Percentiles rank a stretch among this genome's conserved stretches.
Evolutionary conservation across 1,284 basidiomycete species (phyloP).

Genomic region (Crepidotus sp.): DNA sequence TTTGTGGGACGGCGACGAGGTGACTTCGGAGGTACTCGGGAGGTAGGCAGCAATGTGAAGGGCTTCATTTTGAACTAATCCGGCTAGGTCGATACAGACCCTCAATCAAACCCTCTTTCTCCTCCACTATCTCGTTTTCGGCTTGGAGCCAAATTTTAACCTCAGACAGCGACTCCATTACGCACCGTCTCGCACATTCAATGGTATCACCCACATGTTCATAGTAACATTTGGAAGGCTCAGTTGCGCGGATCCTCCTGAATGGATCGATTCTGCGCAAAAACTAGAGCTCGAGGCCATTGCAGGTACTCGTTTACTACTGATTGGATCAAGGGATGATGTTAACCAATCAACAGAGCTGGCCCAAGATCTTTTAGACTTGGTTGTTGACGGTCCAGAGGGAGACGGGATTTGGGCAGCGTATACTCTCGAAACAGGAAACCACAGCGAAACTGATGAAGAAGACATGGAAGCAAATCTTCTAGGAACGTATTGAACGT

Average conservation of each 20-base stretch:
- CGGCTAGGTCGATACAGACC: slow-evolving; percentile 38
- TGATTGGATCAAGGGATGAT: slow-evolving; percentile 7
- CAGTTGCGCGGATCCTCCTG: slow-evolving; percentile 60
- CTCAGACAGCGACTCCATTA: slow-evolving; percentile 48
- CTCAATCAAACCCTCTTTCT: slow-evolving; percentile 47
- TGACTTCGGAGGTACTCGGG: slow-evolving; percentile 22
- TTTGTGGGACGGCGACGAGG: slow-evolving; percentile 59
- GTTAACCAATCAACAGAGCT: slow-evolving; percentile 36
- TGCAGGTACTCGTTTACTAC: slow-evolving; percentile 35
- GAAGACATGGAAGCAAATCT: slow-evolving; percentile 42
- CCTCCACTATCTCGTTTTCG: slow-evolving; percentile 52
- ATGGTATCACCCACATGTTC: slow-evolving; percentile 68
- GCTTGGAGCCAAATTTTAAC: slow-evolving; percentile 35
- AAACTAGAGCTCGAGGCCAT: slow-evolving; percentile 39
- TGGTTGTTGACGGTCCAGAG: slow-evolving; percentile 70
- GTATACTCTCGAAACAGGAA: slow-evolving; percentile 44
- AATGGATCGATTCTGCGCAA: slow-evolving; percentile 43
- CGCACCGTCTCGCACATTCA: slow-evolving; percentile 45
- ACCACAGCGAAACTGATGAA: slow-evolving; percentile 36
- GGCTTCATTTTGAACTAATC: not conserved
- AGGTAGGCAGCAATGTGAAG: slow-evolving; percentile 6
- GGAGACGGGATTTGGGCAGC: slow-evolving; percentile 63
- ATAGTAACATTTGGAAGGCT: slow-evolving; percentile 68
- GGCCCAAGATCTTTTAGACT: slow-evolving; percentile 60
- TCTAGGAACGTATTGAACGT: not conserved